These are phyloP conservation scores for Boletales sp. DNA, from an alignment of 768 basidiomycete species.

Conservation along the genomic window DNA sequence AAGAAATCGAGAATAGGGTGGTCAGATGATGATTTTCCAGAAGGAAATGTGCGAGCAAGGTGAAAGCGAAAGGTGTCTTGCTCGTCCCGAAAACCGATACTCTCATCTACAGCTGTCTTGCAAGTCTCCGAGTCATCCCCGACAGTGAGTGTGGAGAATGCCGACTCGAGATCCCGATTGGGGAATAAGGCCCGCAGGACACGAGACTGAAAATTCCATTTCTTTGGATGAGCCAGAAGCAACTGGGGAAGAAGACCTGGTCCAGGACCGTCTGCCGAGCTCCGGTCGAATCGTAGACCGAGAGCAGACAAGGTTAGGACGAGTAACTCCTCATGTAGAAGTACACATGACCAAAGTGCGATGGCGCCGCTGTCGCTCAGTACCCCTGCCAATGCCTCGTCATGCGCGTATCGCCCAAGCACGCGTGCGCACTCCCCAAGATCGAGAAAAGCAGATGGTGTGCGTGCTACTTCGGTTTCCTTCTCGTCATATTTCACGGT, in stretches of 20 bases:
- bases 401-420: slow-evolving; percentile 19
- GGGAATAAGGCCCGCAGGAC: slow-evolving; percentile 19
- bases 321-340: slow-evolving; percentile 23
- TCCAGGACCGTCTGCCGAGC: not conserved
- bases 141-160: slow-evolving; percentile 55
- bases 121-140: slow-evolving; percentile 31
- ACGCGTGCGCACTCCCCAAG: slow-evolving; percentile 11
- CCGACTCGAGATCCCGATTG: slow-evolving; percentile 10
- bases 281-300: slow-evolving; percentile 16
- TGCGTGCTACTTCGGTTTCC: slow-evolving; percentile 4
- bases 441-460: slow-evolving; percentile 15
- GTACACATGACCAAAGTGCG: slow-evolving; percentile 29
- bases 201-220: slow-evolving; percentile 16
- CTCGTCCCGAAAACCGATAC: slow-evolving; percentile 50
- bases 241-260: slow-evolving; percentile 24
- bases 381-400: slow-evolving; percentile 20
- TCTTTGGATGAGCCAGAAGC: slow-evolving; percentile 24
- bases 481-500: slow-evolving; percentile 6
- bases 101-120: slow-evolving; percentile 19
- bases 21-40: slow-evolving; percentile 18
- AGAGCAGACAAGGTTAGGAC: slow-evolving; percentile 22
- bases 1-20: slow-evolving; percentile 18
- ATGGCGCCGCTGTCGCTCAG: slow-evolving; percentile 22
- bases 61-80: slow-evolving; percentile 73
- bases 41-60: slow-evolving; percentile 28